These are phyloP conservation scores for Macrocystidia cucumis DNA, from an alignment of 1,284 basidiomycete genomes.

Conservation along the genomic window DNA sequence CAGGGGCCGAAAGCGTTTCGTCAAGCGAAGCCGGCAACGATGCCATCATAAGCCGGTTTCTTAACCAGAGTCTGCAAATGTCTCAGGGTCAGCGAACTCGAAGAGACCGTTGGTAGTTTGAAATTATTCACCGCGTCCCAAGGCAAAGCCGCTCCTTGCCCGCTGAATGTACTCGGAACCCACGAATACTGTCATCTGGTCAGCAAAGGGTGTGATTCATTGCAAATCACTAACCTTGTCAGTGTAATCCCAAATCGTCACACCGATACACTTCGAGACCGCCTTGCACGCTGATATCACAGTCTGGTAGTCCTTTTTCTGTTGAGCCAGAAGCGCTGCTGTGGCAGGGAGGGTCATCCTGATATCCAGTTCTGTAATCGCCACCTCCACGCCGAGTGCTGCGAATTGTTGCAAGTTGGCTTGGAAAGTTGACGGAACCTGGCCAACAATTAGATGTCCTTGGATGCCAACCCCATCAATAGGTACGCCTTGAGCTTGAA, in stretches of 20 bases:
- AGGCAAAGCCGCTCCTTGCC: constrained; percentile 40
- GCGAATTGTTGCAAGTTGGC: constrained; percentile 38
- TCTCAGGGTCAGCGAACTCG: too few relatives aligned
- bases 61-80: constrained; percentile 22
- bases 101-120: neutral
- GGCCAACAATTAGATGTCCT: constrained; percentile 43
- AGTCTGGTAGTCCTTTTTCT: constrained; percentile 45
- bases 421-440: constrained; percentile 35
- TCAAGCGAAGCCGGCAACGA: constrained; percentile 25
- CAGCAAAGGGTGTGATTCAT: neutral
- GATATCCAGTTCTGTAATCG: constrained; percentile 54
- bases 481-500: constrained; percentile 37
- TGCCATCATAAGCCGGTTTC: constrained; percentile 35
- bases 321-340: constrained; percentile 36
- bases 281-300: constrained; percentile 47
- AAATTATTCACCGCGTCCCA: constrained; percentile 33
- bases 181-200: constrained; percentile 35
- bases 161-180: constrained; percentile 41
- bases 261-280: constrained; percentile 40
- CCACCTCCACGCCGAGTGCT: constrained; percentile 47
- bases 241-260: constrained; percentile 48
- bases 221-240: constrained; percentile 25
- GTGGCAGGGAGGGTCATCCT: constrained; percentile 49
- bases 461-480: constrained; percentile 54
- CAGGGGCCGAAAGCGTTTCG: neutral